A percentile compares a stretch with the other conserved stretches of the same genome.
phyloP scores from a whole-genome alignment of 106 monocot species.

The Acanthochlamys bracteata region DNA sequence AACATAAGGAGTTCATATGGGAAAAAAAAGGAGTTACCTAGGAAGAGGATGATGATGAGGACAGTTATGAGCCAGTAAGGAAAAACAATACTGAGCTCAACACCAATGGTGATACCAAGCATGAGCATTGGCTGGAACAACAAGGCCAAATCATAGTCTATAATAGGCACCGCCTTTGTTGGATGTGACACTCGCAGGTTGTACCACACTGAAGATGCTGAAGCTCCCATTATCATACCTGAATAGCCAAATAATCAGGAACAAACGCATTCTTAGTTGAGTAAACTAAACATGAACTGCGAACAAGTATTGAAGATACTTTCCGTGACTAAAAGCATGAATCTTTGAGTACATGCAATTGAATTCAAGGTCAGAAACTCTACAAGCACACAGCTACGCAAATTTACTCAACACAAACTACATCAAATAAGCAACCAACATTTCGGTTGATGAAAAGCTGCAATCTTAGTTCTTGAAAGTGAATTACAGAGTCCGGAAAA shows the following conservation, averaged over 20 bases:
- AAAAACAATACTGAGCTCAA: conserved; percentile 84
- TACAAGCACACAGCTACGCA: too few relatives aligned
- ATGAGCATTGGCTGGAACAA: conserved; percentile 99
- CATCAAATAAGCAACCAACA: too few relatives aligned
- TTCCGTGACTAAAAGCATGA: neutral
- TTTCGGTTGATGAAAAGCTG: too few relatives aligned
- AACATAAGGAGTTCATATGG: too few relatives aligned
- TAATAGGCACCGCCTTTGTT: conserved; percentile 77
- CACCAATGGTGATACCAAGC: conserved; percentile 95
- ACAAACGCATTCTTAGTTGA: too few relatives aligned
- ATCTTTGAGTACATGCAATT: too few relatives aligned
- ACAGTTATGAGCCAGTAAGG: conserved; percentile 96
- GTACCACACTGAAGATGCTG: conserved; percentile 93
- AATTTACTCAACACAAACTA: too few relatives aligned
- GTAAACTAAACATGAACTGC: neutral
- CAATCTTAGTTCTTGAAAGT: too few relatives aligned
- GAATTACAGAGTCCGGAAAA: too few relatives aligned
- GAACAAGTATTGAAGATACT: neutral
- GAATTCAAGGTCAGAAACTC: too few relatives aligned
- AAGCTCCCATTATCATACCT: conserved; percentile 99
- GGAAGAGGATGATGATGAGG: conserved; percentile 88
- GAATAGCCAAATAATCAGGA: too few relatives aligned
- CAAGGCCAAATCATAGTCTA: conserved; percentile 89
- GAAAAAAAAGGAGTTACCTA: conserved; percentile 24
- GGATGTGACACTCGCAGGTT: conserved; percentile 82